Evolutionary conservation across 2,329 filamentous ascomycete species (phyloP), one percentile per base, ranked within the genome.

Genomic region (Triangularia setosa): DNA sequence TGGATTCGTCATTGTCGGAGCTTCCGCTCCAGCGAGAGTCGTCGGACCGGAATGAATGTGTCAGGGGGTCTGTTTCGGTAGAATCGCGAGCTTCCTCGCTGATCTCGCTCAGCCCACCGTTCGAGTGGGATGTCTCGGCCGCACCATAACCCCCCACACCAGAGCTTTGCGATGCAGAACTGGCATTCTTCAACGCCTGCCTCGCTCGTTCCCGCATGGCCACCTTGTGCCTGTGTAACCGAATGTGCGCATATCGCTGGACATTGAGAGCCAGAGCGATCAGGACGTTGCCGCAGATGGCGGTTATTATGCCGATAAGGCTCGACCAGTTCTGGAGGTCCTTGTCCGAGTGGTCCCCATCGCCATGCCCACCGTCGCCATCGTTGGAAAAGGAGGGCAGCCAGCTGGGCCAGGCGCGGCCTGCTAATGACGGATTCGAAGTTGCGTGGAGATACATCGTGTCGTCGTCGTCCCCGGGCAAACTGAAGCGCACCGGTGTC

Each of bases 261-360:
- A 96, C 94, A 74, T 99, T 99, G 66, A 99, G 86, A 12, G 95
- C 95, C 68, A 99, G 88, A 0, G 94, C 96, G 69, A 99, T 98
- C 61, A 99, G 84, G 33, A 97, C 81, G 73, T 99, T 99, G 63
- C 95, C 95, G 60, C 90, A 84, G 72, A 99, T 96, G 59, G 95
- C 93, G 2, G 93, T 96, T 61, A 94, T 79, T 73, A 99, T 97
- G 71, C 95, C 95, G 73, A 99, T 98, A 61, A 98, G 81, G 25
- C 93, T 96, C 56, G 93, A 96, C 93, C 94, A 98, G 75, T 88
- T 81, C 69, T 85, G 83, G 24, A 88, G 76, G 8, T 83, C 80
- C 61, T 83, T 80, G 56, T 79, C 80, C 30, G 77, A 75, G 35
- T 79, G 74, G 61, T 72, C 71, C 57, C 53, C 67, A 52, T 71